These are phyloP conservation scores for Globisporangium acanthophoron DNA, from an alignment of 352 stramenopile species.

Conservation along the genomic window DNA sequence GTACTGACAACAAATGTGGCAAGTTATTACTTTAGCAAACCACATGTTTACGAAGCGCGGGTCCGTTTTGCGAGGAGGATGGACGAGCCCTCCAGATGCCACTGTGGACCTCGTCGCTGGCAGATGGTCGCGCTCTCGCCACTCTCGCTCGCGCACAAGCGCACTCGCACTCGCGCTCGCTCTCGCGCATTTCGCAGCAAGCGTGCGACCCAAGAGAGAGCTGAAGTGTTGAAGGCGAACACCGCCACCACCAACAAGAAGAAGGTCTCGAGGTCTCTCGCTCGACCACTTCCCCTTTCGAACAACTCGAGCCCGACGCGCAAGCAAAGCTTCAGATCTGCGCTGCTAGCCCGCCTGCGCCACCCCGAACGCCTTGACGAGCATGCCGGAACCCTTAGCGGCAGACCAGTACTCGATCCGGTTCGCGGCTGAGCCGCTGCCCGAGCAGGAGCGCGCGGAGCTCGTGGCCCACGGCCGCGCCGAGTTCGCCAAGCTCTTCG, in stretches of 20 bases:
- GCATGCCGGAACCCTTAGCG: background rate
- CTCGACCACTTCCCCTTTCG: background rate
- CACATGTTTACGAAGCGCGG: too few species aligned
- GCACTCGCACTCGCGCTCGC: background rate
- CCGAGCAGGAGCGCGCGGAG: slow-evolving; percentile 29
- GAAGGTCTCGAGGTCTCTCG: too few species aligned
- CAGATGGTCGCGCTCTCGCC: too few species aligned
- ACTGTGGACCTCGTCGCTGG: too few species aligned
- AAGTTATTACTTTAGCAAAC: too few species aligned
- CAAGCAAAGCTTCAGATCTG: too few species aligned
- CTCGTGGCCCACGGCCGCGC: slow-evolving; percentile 28
- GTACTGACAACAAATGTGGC: too few species aligned
- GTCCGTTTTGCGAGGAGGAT: too few species aligned
- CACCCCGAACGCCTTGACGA: background rate
- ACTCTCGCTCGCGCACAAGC: background rate
- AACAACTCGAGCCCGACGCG: too few species aligned
- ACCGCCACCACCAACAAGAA: background rate
- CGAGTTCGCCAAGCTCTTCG: slow-evolving; percentile 30
- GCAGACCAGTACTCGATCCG: slow-evolving; percentile 21
- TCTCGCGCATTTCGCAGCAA: background rate
- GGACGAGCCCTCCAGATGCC: too few species aligned
- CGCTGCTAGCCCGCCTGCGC: background rate
- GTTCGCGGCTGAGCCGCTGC: slow-evolving; percentile 27
- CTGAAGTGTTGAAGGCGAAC: too few species aligned
- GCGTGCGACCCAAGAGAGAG: background rate